Percentiles rank a stretch among this genome's conserved stretches.
These are phyloP conservation scores for Colletotrichum tofieldiae DNA, from an alignment of 2,329 filamentous ascomycete species.

Conservation along the genomic window DNA sequence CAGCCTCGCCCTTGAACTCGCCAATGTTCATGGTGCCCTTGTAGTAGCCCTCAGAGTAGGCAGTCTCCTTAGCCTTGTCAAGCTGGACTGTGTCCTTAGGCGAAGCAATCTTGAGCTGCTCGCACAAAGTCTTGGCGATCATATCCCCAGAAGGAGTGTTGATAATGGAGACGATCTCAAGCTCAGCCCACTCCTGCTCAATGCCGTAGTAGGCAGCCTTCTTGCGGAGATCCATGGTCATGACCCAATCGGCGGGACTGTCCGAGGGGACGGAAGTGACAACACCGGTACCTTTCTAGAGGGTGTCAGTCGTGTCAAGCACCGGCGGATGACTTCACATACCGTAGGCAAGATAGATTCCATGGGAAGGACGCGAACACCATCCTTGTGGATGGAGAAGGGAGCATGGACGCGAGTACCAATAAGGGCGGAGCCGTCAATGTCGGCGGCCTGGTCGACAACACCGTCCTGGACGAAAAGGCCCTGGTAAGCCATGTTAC, in stretches of 20 bases:
- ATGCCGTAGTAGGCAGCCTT: constrained; percentile 98
- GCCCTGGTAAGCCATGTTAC: constrained; percentile 97
- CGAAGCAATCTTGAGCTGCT: constrained; percentile 96
- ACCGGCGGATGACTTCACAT: neutral
- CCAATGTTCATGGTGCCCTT: constrained; percentile 92
- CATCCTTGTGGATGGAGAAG: constrained; percentile 86
- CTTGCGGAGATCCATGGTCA: constrained; percentile 88
- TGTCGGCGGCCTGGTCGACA: constrained; percentile 80
- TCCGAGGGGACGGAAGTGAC: constrained; percentile 97
- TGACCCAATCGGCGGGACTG: constrained; percentile 95
- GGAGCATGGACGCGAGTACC: constrained; percentile 93
- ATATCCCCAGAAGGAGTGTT: constrained; percentile 92
- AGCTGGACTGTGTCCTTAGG: constrained; percentile 95
- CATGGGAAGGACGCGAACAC: constrained; percentile 94
- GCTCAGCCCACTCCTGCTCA: constrained; percentile 94
- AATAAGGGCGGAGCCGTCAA: constrained; percentile 84
- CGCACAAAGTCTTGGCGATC: constrained; percentile 85
- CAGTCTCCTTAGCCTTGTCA: constrained; percentile 90
- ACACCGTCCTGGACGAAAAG: constrained; percentile 85
- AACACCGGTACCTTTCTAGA: constrained; percentile 89
- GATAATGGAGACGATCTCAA: constrained; percentile 91
- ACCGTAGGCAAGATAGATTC: constrained; percentile 85
- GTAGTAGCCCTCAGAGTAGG: constrained; percentile 95
- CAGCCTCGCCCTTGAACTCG: constrained; percentile 88
- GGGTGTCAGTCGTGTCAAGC: neutral